A percentile compares a stretch with the other conserved stretches of the same genome.
phyloP scores from a whole-genome alignment of 371 early-diverging fungal genomes.

The Mucor plumbeus region DNA sequence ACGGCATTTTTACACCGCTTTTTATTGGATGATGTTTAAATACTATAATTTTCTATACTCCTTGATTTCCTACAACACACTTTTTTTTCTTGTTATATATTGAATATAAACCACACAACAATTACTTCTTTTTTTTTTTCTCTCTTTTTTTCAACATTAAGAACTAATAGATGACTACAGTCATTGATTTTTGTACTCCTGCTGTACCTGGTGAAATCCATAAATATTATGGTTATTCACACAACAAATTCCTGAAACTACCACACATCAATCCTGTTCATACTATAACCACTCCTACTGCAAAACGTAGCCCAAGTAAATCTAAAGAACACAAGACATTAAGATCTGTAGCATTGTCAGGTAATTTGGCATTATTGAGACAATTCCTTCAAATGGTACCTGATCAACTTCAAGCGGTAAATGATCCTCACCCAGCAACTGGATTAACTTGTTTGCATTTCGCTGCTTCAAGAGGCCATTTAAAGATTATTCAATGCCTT shows the following conservation, averaged over 20 bases:
- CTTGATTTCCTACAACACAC: not conserved
- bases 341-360: slow-evolving; percentile 41
- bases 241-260: slow-evolving; percentile 59
- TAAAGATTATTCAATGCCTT: slow-evolving; percentile 63
- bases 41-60: not conserved
- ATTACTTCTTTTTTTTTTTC: slow-evolving; percentile 8
- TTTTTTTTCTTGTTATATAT: not conserved
- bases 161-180: slow-evolving; percentile 12
- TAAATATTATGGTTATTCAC: slow-evolving; percentile 66
- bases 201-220: slow-evolving; percentile 71
- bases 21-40: slow-evolving; percentile 6
- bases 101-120: slow-evolving; percentile 36
- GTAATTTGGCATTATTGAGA: slow-evolving; percentile 26
- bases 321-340: slow-evolving; percentile 25
- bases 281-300: slow-evolving; percentile 37
- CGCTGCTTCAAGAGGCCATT: slow-evolving; percentile 72
- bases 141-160: not conserved
- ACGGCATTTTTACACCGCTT: not conserved
- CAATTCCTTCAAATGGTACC: slow-evolving; percentile 30
- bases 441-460: slow-evolving; percentile 72
- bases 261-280: slow-evolving; percentile 47
- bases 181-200: slow-evolving; percentile 64
- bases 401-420: slow-evolving; percentile 31
- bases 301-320: slow-evolving; percentile 3
- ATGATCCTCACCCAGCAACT: slow-evolving; percentile 51